A percentile compares a stretch with the other conserved stretches of the same genome.
These are phyloP conservation scores for Trypanosoma mega DNA, from an alignment of 208 protist species.

Conservation along the genomic window DNA sequence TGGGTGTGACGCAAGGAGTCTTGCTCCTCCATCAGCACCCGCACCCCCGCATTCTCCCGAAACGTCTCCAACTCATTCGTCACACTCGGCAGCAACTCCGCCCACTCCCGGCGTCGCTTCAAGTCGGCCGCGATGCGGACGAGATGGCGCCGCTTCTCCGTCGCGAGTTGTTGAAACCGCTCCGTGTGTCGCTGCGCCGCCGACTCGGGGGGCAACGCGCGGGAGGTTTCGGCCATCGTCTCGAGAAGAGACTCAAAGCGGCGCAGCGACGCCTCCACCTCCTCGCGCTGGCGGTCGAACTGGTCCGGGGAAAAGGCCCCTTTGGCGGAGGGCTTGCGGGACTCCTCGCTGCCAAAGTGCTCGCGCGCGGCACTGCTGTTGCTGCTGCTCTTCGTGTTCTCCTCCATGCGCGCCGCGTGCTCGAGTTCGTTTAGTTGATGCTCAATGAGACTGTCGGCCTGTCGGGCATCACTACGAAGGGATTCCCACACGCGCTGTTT, in stretches of 20 bases:
- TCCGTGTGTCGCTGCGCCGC: slow-evolving; percentile 47
- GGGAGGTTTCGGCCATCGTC: slow-evolving; percentile 31
- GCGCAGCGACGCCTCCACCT: slow-evolving; percentile 26
- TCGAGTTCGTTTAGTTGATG: slow-evolving; percentile 57
- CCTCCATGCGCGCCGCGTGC: slow-evolving; percentile 33
- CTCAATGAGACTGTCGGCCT: slow-evolving; percentile 57
- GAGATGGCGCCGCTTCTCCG: slow-evolving; percentile 55
- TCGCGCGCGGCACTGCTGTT: background rate
- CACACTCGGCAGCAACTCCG: slow-evolving; percentile 50
- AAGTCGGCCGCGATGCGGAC: slow-evolving; percentile 44
- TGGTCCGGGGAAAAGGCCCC: slow-evolving; percentile 16
- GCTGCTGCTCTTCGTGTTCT: slow-evolving; percentile 17
- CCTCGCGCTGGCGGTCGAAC: slow-evolving; percentile 30
- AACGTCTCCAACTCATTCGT: slow-evolving; percentile 31
- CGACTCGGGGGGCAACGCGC: slow-evolving; percentile 16
- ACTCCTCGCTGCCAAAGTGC: background rate
- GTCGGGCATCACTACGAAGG: slow-evolving; percentile 64
- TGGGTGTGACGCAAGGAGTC: slow-evolving; percentile 70
- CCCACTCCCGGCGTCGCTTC: slow-evolving; percentile 38
- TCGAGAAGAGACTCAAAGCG: slow-evolving; percentile 32
- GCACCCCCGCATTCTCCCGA: slow-evolving; percentile 40
- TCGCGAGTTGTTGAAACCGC: slow-evolving; percentile 53
- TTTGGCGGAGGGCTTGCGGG: background rate
- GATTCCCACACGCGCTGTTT: slow-evolving; percentile 50
- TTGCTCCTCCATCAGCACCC: slow-evolving; percentile 78